Evolutionary conservation across 139 green algal species (phyloP), one percentile per base, ranked within the genome.

Genomic region (Mesostigma viride): DNA sequence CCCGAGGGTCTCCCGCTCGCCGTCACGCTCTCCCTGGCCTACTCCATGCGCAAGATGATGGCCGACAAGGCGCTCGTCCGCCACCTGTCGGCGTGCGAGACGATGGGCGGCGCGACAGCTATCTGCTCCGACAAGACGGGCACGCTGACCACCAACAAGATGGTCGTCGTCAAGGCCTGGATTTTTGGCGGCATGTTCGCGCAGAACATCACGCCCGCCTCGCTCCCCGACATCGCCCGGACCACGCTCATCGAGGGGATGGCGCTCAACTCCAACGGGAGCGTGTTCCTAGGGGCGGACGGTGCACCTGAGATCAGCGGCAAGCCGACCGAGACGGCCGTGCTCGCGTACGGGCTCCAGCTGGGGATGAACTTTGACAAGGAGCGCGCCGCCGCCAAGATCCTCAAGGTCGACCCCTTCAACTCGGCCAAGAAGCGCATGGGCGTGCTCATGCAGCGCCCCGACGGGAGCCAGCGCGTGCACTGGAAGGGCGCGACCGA

Each of bases 101-200:
- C 93, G 32, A 99, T 99, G 93, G 93, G 93, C 40, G 91, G 90
- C 31, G 91, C 93, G 33, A 98, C 91, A 14, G 86, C 89, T 70
- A 97, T 99, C 73, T 97, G 91, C 86, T 91, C 82, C 1, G 93
- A 99, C 82, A 99, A 99, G 83, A 94, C 86, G 1, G 91, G 91
- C 36, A 97, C 91, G 27, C 79, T 97, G 40, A 99, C 93, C 1
- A 85, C 95, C 72, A 99, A 99, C 79, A 81, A 87, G 40, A 53
- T 53, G 40, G 40, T 53, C 17, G 40, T 53, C 40, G 40, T 53
- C 40, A 53, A 24, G 40, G 14, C 14, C 40, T 53, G 40, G 14
- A 53, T 53, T 14, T 53, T 53, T 53, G 40, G 17, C 17, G 17
- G 40, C 17, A 53, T 53, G 40, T 53, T 53, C 14, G 17, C 40